These are phyloP conservation scores for Didymella pomorum DNA, from an alignment of 2,329 filamentous ascomycete genomes.

Conservation along the genomic window DNA sequence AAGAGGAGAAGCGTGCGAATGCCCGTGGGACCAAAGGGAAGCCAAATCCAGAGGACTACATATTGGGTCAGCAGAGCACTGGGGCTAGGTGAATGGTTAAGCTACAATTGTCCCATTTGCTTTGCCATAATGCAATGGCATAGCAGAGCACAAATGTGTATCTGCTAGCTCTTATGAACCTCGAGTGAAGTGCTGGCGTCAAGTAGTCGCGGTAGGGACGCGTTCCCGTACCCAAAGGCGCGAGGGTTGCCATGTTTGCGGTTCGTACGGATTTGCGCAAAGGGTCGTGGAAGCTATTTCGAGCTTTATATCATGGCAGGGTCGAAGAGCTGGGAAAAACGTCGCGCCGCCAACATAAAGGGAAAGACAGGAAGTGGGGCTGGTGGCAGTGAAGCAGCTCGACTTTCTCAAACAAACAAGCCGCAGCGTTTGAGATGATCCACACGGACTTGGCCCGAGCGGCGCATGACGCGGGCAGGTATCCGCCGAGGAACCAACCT, in stretches of 20 bases:
- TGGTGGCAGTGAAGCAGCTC: constrained; percentile 18
- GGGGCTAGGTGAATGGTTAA: constrained; percentile 22
- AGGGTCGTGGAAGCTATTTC: neutral
- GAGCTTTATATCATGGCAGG: constrained; percentile 37
- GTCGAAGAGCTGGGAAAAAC: constrained; percentile 4
- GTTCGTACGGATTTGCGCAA: constrained; percentile 18
- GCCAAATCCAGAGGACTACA: constrained; percentile 83
- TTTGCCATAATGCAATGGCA: constrained; percentile 72
- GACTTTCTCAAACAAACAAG: constrained; percentile 41
- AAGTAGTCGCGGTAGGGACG: constrained; percentile 87
- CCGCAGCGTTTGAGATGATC: constrained; percentile 24
- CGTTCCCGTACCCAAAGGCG: constrained; percentile 51
- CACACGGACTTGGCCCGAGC: constrained; percentile 21
- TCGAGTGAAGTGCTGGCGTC: constrained; percentile 84
- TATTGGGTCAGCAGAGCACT: constrained; percentile 25
- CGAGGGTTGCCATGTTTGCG: constrained; percentile 42
- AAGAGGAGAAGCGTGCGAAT: constrained; percentile 79
- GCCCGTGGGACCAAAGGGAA: constrained; percentile 78
- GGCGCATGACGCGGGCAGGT: constrained; percentile 25
- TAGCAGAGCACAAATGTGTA: constrained; percentile 77
- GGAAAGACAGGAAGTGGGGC: constrained; percentile 20
- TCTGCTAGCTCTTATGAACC: constrained; percentile 80
- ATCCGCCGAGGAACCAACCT: constrained; percentile 32
- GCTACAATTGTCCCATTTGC: constrained; percentile 70
- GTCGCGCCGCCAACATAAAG: constrained; percentile 17